Evolutionary conservation across 805 yeast species (phyloP).

Genomic region (Candida gorgasii): DNA sequence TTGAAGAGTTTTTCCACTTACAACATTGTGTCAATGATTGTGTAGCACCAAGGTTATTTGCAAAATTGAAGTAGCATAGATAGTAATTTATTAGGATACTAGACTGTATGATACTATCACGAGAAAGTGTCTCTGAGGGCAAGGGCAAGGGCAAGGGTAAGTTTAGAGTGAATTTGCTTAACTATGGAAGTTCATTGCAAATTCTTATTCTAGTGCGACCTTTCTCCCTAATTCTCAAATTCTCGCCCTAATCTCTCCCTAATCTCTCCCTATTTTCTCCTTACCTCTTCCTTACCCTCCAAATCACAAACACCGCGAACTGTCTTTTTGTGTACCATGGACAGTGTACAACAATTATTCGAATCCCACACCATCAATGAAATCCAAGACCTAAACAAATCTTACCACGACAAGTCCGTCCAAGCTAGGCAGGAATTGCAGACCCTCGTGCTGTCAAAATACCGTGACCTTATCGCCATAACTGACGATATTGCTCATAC

Average conservation of each 20-base stretch:
- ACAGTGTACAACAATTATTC: constrained; percentile 39
- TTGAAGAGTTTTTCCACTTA: constrained; percentile 96
- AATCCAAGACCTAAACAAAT: constrained; percentile 29
- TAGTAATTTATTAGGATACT: constrained; percentile 5
- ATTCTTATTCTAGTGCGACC: too few relatives aligned
- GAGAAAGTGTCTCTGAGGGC: too few relatives aligned
- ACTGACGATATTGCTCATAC: constrained; percentile 44
- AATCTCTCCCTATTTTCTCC: neutral
- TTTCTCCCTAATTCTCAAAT: too few relatives aligned
- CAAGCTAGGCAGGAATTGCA: constrained; percentile 36
- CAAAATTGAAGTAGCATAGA: constrained; percentile 67
- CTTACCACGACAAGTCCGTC: constrained; percentile 28
- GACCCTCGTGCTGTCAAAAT: constrained; percentile 36
- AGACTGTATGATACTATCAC: too few relatives aligned
- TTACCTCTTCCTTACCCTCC: too few relatives aligned
- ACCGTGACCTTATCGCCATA: constrained; percentile 43
- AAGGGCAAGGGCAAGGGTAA: too few relatives aligned
- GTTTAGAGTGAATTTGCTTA: too few relatives aligned
- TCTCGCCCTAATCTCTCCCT: neutral
- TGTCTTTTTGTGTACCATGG: too few relatives aligned
- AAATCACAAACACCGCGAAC: too few relatives aligned
- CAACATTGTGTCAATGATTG: constrained; percentile 91
- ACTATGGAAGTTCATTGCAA: too few relatives aligned
- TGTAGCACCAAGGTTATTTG: constrained; percentile 86
- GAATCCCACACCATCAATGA: constrained; percentile 30